Evolutionary conservation across 1,139 yeast species (phyloP).

Genomic region (Hansenula sp.): DNA sequence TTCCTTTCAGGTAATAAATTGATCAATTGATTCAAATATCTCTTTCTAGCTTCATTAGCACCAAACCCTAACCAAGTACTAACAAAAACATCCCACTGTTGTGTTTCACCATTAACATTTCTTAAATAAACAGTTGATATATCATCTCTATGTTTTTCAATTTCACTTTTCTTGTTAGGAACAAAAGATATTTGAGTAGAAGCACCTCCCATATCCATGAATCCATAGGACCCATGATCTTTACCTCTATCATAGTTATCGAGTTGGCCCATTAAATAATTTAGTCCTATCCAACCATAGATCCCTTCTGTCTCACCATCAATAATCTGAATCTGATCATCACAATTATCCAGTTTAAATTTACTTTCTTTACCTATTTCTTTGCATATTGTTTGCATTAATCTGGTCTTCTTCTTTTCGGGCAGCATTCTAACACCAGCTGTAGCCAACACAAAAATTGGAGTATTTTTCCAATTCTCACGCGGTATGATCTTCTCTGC

Average conservation of each 20-base stretch:
- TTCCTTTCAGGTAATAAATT: conserved; percentile 37
- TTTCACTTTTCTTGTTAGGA: conserved; percentile 51
- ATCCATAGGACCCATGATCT: conserved; percentile 59
- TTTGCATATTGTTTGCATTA: conserved; percentile 50
- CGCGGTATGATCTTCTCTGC: conserved; percentile 59
- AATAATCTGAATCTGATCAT: conserved; percentile 61
- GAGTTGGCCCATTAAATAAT: conserved; percentile 59
- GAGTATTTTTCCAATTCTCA: conserved; percentile 51
- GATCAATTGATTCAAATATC: conserved; percentile 55
- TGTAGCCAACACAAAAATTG: conserved; percentile 71
- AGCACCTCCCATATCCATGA: conserved; percentile 93
- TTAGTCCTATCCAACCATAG: conserved; percentile 77
- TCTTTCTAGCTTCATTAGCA: conserved; percentile 69
- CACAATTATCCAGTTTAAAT: conserved; percentile 52
- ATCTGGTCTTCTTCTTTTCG: conserved; percentile 37
- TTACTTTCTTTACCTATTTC: conserved; percentile 43
- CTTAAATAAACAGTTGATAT: conserved; percentile 53
- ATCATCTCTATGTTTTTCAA: conserved; percentile 58
- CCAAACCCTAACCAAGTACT: conserved; percentile 87
- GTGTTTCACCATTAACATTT: conserved; percentile 56
- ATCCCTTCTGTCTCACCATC: conserved; percentile 82
- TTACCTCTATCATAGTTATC: conserved; percentile 37
- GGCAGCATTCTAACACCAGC: conserved; percentile 79
- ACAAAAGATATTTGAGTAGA: conserved; percentile 80
- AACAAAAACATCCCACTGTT: conserved; percentile 70